Evolutionary conservation across 371 early-diverging fungal genomes (phyloP).

Genomic region (Syncephalis plumigaleata): DNA sequence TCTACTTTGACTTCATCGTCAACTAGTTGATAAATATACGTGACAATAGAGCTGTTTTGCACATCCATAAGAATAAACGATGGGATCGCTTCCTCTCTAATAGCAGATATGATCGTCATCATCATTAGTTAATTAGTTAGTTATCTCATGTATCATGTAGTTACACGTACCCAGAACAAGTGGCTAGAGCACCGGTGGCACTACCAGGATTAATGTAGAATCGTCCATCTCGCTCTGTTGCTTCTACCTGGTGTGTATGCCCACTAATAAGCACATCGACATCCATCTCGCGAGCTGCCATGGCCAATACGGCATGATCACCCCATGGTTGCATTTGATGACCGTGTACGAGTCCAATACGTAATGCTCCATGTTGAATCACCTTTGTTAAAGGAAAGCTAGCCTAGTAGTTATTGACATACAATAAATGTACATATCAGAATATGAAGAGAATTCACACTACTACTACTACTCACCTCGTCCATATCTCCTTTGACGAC

Average conservation of each 20-base stretch:
- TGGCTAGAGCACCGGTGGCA: conserved; percentile 69
- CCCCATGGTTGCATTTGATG: conserved; percentile 84
- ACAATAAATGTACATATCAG: background rate
- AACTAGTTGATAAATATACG: conserved; percentile 84
- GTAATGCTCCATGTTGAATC: conserved; percentile 54
- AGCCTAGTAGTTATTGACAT: background rate
- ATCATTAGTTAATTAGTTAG: background rate
- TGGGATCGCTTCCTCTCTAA: conserved; percentile 40
- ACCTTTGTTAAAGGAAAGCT: conserved; percentile 42
- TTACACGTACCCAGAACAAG: conserved; percentile 7
- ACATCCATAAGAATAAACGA: conserved; percentile 92
- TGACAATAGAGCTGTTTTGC: conserved; percentile 50
- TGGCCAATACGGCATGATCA: conserved; percentile 58
- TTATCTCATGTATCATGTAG: too few species aligned
- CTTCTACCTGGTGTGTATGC: conserved; percentile 78
- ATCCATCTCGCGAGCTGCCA: conserved; percentile 70
- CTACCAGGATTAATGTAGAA: conserved; percentile 91
- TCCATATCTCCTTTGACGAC: conserved; percentile 79
- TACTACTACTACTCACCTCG: conserved; percentile 22
- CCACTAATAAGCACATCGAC: conserved; percentile 81
- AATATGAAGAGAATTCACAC: background rate
- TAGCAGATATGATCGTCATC: conserved; percentile 1
- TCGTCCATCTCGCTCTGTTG: conserved; percentile 71
- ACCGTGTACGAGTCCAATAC: conserved; percentile 77
- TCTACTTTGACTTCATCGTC: conserved; percentile 86